Evolutionary conservation across 73 alveolate species (phyloP).

Genomic region (Paramecium primaurelia): DNA sequence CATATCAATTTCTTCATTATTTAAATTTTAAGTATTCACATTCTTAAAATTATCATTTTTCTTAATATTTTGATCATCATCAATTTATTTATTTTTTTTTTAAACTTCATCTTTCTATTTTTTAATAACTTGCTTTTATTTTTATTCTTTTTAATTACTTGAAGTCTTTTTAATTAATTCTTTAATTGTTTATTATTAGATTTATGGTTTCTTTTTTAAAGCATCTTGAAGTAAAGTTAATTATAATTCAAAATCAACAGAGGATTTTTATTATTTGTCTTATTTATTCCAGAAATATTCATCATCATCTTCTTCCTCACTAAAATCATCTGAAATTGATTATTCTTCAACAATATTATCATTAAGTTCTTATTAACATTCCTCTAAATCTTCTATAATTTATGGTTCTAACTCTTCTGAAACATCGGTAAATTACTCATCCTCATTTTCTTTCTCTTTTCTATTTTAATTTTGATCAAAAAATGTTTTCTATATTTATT

Average conservation of each 20-base stretch:
- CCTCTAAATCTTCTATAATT: background rate
- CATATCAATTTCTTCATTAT: background rate
- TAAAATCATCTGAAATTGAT: background rate
- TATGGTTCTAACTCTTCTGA: background rate
- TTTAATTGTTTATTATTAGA: background rate
- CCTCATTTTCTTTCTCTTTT: background rate
- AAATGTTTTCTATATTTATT: background rate
- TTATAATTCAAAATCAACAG: background rate
- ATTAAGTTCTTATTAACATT: background rate
- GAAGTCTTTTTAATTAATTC: background rate
- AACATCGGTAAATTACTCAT: background rate
- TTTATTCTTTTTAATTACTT: background rate
- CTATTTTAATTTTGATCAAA: background rate
- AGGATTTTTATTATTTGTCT: background rate
- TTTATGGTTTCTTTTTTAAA: background rate
- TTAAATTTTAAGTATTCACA: background rate
- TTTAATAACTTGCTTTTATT: background rate
- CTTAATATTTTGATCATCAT: background rate
- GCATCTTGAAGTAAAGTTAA: background rate
- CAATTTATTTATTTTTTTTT: background rate
- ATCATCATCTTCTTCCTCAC: background rate
- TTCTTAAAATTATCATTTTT: background rate
- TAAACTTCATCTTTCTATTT: background rate
- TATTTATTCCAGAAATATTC: background rate
- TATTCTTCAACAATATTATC: background rate